Conservation (phyloP, 768 basidiomycete species). For the Lactifluus pinguis region DNA sequence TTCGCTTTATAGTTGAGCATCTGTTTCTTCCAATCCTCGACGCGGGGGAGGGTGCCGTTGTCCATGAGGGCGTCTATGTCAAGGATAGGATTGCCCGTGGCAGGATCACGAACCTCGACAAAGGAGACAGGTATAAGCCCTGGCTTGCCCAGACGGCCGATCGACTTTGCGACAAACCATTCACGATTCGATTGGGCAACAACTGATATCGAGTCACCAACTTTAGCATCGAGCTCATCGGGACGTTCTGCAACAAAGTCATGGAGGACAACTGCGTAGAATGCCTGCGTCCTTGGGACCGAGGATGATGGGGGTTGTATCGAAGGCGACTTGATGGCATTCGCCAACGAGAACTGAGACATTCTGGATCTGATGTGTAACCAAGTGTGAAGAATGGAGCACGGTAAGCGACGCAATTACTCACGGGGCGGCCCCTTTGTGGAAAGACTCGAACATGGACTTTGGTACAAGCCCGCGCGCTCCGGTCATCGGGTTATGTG, state of each 20-base stretch:
- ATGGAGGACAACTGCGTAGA: conserved; percentile 92
- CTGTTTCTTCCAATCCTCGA: conserved; percentile 98
- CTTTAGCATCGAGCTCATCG: conserved; percentile 92
- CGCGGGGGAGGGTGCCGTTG: conserved; percentile 80
- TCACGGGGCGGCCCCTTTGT: conserved; percentile 58
- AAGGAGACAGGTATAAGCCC: conserved; percentile 96
- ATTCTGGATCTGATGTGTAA: neutral
- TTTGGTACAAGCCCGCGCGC: conserved; percentile 88
- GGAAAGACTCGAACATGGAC: conserved; percentile 83
- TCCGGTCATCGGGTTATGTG: conserved; percentile 86
- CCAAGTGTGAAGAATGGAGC: conserved; percentile 4
- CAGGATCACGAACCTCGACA: conserved; percentile 91
- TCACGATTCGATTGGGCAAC: conserved; percentile 99
- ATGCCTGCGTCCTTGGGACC: conserved; percentile 44
- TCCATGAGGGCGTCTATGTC: conserved; percentile 77
- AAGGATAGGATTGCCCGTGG: conserved; percentile 67
- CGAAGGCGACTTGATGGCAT: conserved; percentile 25
- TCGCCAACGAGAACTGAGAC: conserved; percentile 11
- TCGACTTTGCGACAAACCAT: conserved; percentile 99
- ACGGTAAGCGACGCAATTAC: conserved; percentile 24
- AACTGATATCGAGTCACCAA: conserved; percentile 90
- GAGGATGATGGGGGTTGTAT: conserved; percentile 23
- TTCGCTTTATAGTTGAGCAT: conserved; percentile 94
- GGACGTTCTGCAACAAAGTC: conserved; percentile 93
- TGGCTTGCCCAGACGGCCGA: conserved; percentile 87